Evolutionary conservation across 108 stramenopile species (phyloP).

Genomic region (Stephanodiscus minutulus): DNA sequence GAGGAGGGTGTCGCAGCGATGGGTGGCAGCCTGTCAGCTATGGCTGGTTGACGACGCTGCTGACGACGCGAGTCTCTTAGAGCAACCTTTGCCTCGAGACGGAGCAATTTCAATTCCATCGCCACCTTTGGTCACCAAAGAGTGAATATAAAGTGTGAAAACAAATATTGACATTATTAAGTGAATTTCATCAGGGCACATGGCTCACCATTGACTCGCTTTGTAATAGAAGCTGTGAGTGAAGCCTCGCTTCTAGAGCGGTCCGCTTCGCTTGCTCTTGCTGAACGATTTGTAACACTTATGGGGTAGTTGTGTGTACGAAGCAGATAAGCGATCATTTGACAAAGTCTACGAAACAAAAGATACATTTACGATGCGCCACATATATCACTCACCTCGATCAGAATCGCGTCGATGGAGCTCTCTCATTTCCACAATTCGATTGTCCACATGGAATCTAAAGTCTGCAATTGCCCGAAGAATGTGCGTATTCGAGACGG

Average conservation of each 20-base stretch:
- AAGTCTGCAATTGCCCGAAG: constrained; percentile 47
- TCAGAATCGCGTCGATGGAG: constrained; percentile 35
- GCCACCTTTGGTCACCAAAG: constrained; percentile 27
- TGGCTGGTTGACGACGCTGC: constrained; percentile 29
- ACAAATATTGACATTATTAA: neutral
- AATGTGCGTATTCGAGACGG: constrained; percentile 48
- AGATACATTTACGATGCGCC: neutral
- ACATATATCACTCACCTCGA: constrained; percentile 20
- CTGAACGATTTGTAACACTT: constrained; percentile 44
- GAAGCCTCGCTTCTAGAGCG: constrained; percentile 51
- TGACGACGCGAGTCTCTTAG: constrained; percentile 40
- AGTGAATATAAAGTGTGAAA: neutral
- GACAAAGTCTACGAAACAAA: neutral
- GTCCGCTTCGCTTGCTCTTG: constrained; percentile 51
- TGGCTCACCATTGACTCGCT: constrained; percentile 56
- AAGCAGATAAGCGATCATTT: neutral
- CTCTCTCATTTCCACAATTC: constrained; percentile 39
- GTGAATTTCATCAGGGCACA: neutral
- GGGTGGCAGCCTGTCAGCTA: constrained; percentile 43
- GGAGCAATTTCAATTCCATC: constrained; percentile 58
- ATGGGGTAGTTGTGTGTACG: neutral
- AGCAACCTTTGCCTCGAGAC: constrained; percentile 57
- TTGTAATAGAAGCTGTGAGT: constrained; percentile 56
- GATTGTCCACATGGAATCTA: constrained; percentile 45
- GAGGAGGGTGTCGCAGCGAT: constrained; percentile 45